Base-by-base conservation (phyloP, 306 rosid genomes). In the Prunus fruticosa region DNA sequence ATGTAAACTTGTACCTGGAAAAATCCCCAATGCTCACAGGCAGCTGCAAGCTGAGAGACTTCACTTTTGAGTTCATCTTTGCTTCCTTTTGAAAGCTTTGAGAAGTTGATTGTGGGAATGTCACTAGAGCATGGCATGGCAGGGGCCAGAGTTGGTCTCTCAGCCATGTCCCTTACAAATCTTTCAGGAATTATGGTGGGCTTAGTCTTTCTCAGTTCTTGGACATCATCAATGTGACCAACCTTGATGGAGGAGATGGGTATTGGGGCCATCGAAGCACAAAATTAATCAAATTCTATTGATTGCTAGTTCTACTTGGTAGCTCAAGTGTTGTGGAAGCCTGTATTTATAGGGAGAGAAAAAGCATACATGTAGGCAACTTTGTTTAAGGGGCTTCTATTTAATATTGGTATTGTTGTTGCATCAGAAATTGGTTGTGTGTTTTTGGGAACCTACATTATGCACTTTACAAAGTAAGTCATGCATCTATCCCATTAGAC, bases 151-250 rank as follows among this genome's bases (percentile, higher is more conserved):
- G 80, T 71, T 74, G 98, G 97, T 79, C 98, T 90, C 82, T 95
- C 93, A 45, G 76, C 78, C 81, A 73, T 73, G 79, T 87, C 90
- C 82, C 99, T 77, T 38, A 95, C 89, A 88, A 90, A 95, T 87
- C 99, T 95, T 57, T 90, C 88, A 54, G 97, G 99, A 79, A 95
- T 79, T 51, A 64, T 86, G 34, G 80, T 80, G 13, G 96, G 90
- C 78, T 88, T 88, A 12, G 87, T 63, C 75, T 84, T 89, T 87
- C 88, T 90, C 11, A 95, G 89, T 63, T 95, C 99, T 89, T 92
- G 97, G 71, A 95, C 99, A 88, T 95, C 99, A 78, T 91, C 92
- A 62, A 95, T 90, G 81, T 91, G 91, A 10, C 97, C 97, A 81
- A 88, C 89, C 43, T 89, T 86, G 72, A 84, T n/a, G 18, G 84